phyloP scores from a whole-genome alignment of 352 stramenopile genomes.

The Pythium angustatum region DNA sequence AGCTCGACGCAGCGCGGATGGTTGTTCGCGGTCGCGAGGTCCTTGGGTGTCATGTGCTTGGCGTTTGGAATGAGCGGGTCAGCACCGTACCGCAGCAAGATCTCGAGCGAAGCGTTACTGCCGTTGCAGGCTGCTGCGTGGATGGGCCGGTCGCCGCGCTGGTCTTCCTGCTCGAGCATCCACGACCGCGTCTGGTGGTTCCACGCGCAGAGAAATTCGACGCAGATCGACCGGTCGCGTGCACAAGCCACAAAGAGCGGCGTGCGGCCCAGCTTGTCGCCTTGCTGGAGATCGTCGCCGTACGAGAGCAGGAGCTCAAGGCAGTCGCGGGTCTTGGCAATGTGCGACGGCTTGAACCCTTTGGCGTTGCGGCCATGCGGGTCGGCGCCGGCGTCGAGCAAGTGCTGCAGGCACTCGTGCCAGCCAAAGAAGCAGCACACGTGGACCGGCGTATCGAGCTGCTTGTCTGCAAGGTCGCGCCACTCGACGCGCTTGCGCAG shows the following conservation, averaged over 20 bases:
- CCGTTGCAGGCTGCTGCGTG: constrained; percentile 67
- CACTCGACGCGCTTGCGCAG: constrained; percentile 39
- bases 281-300: constrained; percentile 63
- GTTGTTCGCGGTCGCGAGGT: constrained; percentile 48
- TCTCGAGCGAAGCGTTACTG: constrained; percentile 41
- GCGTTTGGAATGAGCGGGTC: constrained; percentile 49
- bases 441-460: constrained; percentile 68
- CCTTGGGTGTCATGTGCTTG: constrained; percentile 51
- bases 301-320: constrained; percentile 54
- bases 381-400: constrained; percentile 55
- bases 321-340: constrained; percentile 54
- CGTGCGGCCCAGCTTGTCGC: constrained; percentile 62
- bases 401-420: constrained; percentile 45
- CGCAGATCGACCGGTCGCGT: constrained; percentile 47
- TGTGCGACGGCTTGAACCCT: constrained; percentile 67
- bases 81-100: constrained; percentile 52
- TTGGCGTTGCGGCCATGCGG: constrained; percentile 67
- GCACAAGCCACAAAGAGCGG: constrained; percentile 69
- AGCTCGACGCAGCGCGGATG: constrained; percentile 49
- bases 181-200: constrained; percentile 63
- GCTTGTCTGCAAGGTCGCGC: constrained; percentile 54
- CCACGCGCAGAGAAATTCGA: constrained; percentile 64
- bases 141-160: constrained; percentile 56
- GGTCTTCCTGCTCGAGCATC: constrained; percentile 72
- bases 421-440: constrained; percentile 74